phyloP scores from a whole-genome alignment of 495 filamentous ascomycete species.

The Cercophora samala region DNA sequence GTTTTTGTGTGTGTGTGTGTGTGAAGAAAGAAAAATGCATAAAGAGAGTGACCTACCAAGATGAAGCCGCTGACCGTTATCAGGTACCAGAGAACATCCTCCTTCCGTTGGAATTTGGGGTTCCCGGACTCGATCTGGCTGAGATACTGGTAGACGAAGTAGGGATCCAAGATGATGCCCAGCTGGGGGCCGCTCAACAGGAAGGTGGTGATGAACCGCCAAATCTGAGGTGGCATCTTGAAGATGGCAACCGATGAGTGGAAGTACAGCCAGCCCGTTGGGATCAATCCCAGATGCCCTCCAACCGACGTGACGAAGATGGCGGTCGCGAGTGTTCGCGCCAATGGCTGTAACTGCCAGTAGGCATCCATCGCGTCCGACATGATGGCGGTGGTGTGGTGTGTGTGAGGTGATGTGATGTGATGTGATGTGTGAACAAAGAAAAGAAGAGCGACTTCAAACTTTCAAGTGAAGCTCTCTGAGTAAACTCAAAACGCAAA shows the following conservation, averaged over 20 bases:
- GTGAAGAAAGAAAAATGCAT: slow-evolving; percentile 5
- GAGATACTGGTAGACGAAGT: slow-evolving; percentile 55
- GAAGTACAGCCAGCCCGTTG: slow-evolving; percentile 56
- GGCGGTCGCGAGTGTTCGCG: slow-evolving; percentile 68
- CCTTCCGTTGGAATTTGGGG: slow-evolving; percentile 43
- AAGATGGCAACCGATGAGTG: slow-evolving; percentile 49
- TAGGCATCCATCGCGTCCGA: slow-evolving; percentile 58
- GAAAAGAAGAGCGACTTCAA: slow-evolving; percentile 6
- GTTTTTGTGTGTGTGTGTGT: slow-evolving; percentile 24
- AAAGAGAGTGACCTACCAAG: slow-evolving; percentile 40
- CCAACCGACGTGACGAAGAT: slow-evolving; percentile 61
- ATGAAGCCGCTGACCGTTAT: slow-evolving; percentile 43
- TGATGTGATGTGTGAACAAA: slow-evolving; percentile 3
- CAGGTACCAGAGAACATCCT: slow-evolving; percentile 50
- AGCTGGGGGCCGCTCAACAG: slow-evolving; percentile 63
- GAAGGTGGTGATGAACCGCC: slow-evolving; percentile 63
- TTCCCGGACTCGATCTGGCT: slow-evolving; percentile 42
- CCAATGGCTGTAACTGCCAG: slow-evolving; percentile 66
- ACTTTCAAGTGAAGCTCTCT: slow-evolving; percentile 23
- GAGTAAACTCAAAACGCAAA: slow-evolving; percentile 18
- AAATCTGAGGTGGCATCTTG: slow-evolving; percentile 58
- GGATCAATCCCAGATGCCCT: slow-evolving; percentile 59
- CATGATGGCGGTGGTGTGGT: slow-evolving; percentile 19
- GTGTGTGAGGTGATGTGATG: slow-evolving; percentile 2
- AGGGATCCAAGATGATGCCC: slow-evolving; percentile 74